These are phyloP conservation scores for Picea mariana DNA, from an alignment of 83 land plant species.

Conservation along the genomic window DNA sequence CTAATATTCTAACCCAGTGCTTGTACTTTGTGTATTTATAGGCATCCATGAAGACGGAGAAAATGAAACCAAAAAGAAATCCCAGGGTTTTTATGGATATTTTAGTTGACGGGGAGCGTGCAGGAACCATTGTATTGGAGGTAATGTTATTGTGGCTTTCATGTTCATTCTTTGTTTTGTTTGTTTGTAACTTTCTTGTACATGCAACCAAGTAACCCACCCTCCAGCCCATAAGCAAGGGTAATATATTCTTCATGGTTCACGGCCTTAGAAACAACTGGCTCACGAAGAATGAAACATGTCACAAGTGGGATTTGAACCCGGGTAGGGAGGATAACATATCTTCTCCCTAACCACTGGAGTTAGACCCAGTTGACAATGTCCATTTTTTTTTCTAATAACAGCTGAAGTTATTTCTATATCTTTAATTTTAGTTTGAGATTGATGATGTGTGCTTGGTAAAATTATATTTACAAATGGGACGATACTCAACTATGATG, in stretches of 20 bases:
- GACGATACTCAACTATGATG: not conserved
- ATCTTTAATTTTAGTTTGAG: not conserved
- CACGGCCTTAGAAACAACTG: too few relatives aligned
- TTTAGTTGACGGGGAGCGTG: constrained; percentile 75
- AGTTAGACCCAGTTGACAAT: too few relatives aligned
- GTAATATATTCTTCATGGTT: too few relatives aligned
- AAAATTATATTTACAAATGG: not conserved
- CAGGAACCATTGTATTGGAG: constrained; percentile 86
- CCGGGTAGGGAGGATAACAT: too few relatives aligned
- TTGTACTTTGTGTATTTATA: too few relatives aligned
- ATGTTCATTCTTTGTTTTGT: not conserved
- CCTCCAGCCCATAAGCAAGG: too few relatives aligned
- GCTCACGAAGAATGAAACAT: too few relatives aligned
- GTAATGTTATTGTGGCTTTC: constrained; percentile 27
- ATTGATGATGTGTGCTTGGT: not conserved
- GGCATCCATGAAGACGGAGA: not conserved
- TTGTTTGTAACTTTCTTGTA: not conserved
- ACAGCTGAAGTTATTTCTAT: too few relatives aligned
- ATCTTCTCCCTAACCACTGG: too few relatives aligned
- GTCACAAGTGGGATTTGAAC: too few relatives aligned
- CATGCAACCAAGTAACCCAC: not conserved
- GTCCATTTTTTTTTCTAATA: too few relatives aligned
- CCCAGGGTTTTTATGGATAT: constrained; percentile 88
- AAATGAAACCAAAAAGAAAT: constrained; percentile 61
- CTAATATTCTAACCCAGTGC: too few relatives aligned